phyloP scores from a whole-genome alignment of 2,329 filamentous ascomycete genomes.

The Cladosporium sphaerospermum region DNA sequence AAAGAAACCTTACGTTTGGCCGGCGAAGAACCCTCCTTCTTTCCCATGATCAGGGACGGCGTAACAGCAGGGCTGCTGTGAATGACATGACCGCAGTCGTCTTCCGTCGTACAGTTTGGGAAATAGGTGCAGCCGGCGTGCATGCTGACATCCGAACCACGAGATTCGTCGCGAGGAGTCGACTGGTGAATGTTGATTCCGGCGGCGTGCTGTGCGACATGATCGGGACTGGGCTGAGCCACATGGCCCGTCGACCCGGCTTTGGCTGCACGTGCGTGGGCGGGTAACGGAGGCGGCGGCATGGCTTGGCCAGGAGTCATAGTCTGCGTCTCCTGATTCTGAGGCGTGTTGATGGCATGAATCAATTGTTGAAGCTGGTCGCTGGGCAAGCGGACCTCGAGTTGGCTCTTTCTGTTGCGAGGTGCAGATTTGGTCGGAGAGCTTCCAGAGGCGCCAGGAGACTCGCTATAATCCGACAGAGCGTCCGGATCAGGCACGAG shows the following conservation, averaged over 20 bases:
- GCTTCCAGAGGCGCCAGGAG: background rate
- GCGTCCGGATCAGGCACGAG: background rate
- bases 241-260: background rate
- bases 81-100: constrained; percentile 19
- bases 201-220: background rate
- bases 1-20: constrained; percentile 11
- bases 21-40: constrained; percentile 22
- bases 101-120: constrained; percentile 26
- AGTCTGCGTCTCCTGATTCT: background rate
- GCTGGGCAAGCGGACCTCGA: constrained; percentile 19
- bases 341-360: constrained; percentile 14
- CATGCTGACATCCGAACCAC: constrained; percentile 31
- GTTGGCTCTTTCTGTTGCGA: background rate
- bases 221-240: background rate
- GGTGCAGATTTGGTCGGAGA: background rate
- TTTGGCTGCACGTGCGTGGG: constrained; percentile 12
- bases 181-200: background rate
- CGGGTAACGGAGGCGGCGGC: constrained; percentile 24
- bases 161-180: constrained; percentile 17
- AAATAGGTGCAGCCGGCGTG: constrained; percentile 26
- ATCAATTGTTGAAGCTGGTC: constrained; percentile 26
- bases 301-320: constrained; percentile 13
- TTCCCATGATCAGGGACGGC: constrained; percentile 19
- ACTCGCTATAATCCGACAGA: background rate
- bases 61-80: constrained; percentile 15